Evolutionary conservation across 345 rosid species (phyloP).

Genomic region (Citrus cavaleriei): DNA sequence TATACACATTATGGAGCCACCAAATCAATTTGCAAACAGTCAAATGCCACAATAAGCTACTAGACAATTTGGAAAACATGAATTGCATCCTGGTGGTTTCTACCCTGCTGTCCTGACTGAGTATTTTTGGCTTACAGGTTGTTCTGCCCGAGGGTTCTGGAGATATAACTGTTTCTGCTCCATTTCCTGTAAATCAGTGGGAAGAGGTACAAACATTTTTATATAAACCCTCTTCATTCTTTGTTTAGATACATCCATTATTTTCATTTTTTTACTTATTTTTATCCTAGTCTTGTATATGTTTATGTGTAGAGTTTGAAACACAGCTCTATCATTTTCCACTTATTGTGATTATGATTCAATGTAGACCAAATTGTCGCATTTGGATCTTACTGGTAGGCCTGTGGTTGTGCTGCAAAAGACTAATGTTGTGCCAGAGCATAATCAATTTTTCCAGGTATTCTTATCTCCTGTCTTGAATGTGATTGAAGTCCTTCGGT

Average conservation of each 20-base stretch:
- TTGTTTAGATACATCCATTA: not conserved
- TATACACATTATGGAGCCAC: not conserved
- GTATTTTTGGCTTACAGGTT: constrained; percentile 44
- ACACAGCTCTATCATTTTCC: not conserved
- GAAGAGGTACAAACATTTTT: constrained; percentile 60
- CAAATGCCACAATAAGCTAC: not conserved
- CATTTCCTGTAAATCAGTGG: constrained; percentile 66
- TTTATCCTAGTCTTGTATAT: not conserved
- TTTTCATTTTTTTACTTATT: not conserved
- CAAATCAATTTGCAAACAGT: not conserved
- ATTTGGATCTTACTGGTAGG: constrained; percentile 86
- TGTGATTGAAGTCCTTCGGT: not conserved
- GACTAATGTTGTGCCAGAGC: constrained; percentile 82
- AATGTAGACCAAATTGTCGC: constrained; percentile 75
- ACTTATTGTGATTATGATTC: constrained; percentile 7
- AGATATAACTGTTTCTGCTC: constrained; percentile 62
- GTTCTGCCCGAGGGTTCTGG: constrained; percentile 89
- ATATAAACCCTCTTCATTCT: not conserved
- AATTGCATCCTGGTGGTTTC: not conserved
- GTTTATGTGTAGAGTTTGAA: constrained; percentile 2
- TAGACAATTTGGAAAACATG: not conserved
- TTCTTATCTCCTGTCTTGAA: not conserved
- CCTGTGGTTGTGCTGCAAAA: constrained; percentile 80
- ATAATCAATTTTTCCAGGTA: constrained; percentile 92
- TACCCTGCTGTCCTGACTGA: constrained; percentile 8